These are phyloP conservation scores for Chenopodium quinoa DNA, from an alignment of 148 eudicot species.

Conservation along the genomic window DNA sequence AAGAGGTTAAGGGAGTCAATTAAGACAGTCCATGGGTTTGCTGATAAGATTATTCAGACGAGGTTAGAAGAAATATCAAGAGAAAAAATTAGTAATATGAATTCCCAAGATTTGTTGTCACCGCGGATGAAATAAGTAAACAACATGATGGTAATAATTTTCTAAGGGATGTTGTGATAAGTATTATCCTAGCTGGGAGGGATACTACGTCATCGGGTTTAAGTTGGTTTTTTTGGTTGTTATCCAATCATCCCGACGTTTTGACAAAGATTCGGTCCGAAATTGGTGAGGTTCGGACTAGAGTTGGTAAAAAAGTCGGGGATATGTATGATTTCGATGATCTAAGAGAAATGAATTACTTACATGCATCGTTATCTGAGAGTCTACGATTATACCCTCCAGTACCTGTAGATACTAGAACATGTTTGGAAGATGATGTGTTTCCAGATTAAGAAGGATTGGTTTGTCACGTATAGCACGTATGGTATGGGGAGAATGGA, in stretches of 20 bases:
- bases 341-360: slow-evolving; percentile 50
- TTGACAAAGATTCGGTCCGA: slow-evolving; percentile 42
- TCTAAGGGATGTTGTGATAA: slow-evolving; percentile 62
- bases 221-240: slow-evolving; percentile 68
- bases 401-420: slow-evolving; percentile 55
- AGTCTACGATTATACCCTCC: slow-evolving; percentile 61
- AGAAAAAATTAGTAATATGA: background rate
- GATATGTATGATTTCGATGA: slow-evolving; percentile 41
- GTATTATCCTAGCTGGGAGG: slow-evolving; percentile 63
- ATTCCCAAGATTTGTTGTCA: slow-evolving; percentile 51
- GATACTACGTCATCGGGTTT: slow-evolving; percentile 63
- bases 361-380: slow-evolving; percentile 63
- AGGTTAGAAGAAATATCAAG: slow-evolving; percentile 41
- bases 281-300: slow-evolving; percentile 25
- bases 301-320: slow-evolving; percentile 30
- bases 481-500: slow-evolving; percentile 79
- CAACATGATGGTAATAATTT: slow-evolving; percentile 17
- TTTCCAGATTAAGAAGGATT: slow-evolving; percentile 49
- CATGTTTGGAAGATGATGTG: slow-evolving; percentile 41
- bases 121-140: background rate
- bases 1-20: slow-evolving; percentile 44
- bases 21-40: slow-evolving; percentile 49
- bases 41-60: slow-evolving; percentile 47
- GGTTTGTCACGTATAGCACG: slow-evolving; percentile 42
- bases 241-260: slow-evolving; percentile 35